Evolutionary conservation across 1,284 basidiomycete species (phyloP), one percentile per base, ranked within the genome.

Genomic region (Vanrija humicola): DNA sequence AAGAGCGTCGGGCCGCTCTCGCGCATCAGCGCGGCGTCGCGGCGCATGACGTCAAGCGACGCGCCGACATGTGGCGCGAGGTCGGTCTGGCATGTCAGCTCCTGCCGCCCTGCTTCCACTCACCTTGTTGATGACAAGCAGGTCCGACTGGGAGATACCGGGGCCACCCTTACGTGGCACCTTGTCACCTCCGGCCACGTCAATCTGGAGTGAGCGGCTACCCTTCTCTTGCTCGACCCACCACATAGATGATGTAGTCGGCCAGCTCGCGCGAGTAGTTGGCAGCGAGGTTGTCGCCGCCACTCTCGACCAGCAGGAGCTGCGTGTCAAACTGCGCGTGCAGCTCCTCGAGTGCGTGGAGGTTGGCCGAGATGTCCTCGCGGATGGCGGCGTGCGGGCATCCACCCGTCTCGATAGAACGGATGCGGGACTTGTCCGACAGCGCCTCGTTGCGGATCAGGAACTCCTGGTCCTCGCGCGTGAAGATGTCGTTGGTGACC

Each of bases 151-250:
- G 0, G 90, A 92, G 65, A 97, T 95, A 14, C 95, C 95, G 2
- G 95, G 95, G 1, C 95, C 95, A 6, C 96, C 95, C 79, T 98
- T 98, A 29, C 95, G 82, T 10, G 95, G 95, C 61, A 98, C 95
- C 78, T 98, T 98, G 79, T 98, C 96, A 0, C 95, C 95, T 25
- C 95, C 95, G 79, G 80, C 78, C 9, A 83, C 82, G 61, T 83
- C 82, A 56, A 83, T 83, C 64, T 80, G 64, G n/a, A 8, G 45
- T 52, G 14, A 19, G 47, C 18, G 29, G 2, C 21, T 23, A 5
- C 21, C 4, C 15, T 1, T 38, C 19, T 14, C 15, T 9, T 18
- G 26, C n/a, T 10, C 25, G 6, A 48, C 83, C 68, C 63, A 92
- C 90, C 42, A 94, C 91, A 75, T 94, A 93, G 72, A 96, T 90